phyloP scores from a whole-genome alignment of 2,329 filamentous ascomycete species.

The Moelleriella libera region DNA sequence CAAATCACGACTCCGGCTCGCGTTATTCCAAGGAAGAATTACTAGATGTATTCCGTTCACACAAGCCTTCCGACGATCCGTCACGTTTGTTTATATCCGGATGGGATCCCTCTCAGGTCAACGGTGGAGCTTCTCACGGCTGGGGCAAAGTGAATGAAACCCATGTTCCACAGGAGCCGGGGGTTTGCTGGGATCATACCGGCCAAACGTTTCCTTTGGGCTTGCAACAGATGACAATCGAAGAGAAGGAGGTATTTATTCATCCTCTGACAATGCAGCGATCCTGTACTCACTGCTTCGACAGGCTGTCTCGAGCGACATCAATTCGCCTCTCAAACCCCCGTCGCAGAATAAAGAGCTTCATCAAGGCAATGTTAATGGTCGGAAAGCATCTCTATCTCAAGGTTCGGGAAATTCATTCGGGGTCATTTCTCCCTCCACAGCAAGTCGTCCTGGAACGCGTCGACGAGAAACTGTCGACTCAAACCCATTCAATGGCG shows the following conservation, averaged over 20 bases:
- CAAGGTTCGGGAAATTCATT: constrained; percentile 51
- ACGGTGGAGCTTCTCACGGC: constrained; percentile 45
- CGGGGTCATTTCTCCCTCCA: constrained; percentile 59
- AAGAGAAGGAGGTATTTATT: constrained; percentile 41
- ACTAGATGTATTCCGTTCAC: constrained; percentile 52
- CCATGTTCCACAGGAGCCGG: constrained; percentile 65
- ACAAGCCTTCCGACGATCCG: constrained; percentile 36
- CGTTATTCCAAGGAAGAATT: constrained; percentile 72
- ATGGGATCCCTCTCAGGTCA: constrained; percentile 66
- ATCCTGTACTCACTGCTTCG: background rate
- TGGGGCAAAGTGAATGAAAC: constrained; percentile 71
- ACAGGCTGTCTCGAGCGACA: constrained; percentile 68
- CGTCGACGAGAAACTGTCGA: constrained; percentile 73
- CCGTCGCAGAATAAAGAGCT: constrained; percentile 60
- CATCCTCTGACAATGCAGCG: no score
- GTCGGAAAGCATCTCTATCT: constrained; percentile 74
- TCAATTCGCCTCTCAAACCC: constrained; percentile 88
- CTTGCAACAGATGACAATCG: constrained; percentile 51
- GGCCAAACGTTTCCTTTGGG: constrained; percentile 59
- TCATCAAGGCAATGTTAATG: constrained; percentile 43
- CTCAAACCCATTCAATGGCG: constrained; percentile 44
- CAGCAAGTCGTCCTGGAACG: constrained; percentile 54
- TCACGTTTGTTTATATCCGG: constrained; percentile 56
- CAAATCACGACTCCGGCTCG: constrained; percentile 21
- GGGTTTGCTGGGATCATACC: constrained; percentile 75